Evolutionary conservation across 352 stramenopile genomes (phyloP), one percentile per base, ranked within the genome.

Genomic region (Phytophthora rubi): DNA sequence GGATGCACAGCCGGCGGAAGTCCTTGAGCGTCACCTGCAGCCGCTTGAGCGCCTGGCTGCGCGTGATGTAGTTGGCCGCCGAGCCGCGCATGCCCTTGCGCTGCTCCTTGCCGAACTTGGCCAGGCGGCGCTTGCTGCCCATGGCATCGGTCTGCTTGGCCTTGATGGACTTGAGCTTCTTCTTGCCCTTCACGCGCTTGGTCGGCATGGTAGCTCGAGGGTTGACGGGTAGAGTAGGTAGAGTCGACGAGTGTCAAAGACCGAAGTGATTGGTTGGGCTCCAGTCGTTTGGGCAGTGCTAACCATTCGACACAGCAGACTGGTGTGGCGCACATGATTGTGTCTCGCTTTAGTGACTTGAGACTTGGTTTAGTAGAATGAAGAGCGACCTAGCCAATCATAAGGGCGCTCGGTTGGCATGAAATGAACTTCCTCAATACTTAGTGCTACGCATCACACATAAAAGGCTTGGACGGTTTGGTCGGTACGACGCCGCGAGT

Each of bases 1-100:
- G 85, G 75, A 99, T 99, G 77, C 98, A 99, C 1, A 99, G 82
- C 5, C 98, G 90, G 39, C 97, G 90, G 86, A 99, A 99, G 70
- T 99, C 98, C 77, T 99, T 99, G 59, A 99, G 89, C 54, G 94
- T 97, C 44, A 99, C 88, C 79, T 98, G 93, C 63, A 99, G 83
- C 57, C 92, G 90, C 74, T 98, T 99, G 49, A 99, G 81, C 42
- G 95, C 96, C 66, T 97, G 89, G 12, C 85, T 92, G 48, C 98
- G 91, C 54, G 95, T 98, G 65, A 99, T 97, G 89, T 99, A 99
- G 76, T 98, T 98, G 65, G 95, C 95, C 0, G 86, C 87, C 47
- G 80, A 88, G 51, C 88, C 88, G 32, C 79, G 77, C 77, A 94
- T 90, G 59, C 87, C 87, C 71, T 94, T 96, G 63, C 78, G 76